Base-by-base conservation (phyloP, 2,329 filamentous ascomycete genomes). In the Byssoonygena ceratinophila region DNA sequence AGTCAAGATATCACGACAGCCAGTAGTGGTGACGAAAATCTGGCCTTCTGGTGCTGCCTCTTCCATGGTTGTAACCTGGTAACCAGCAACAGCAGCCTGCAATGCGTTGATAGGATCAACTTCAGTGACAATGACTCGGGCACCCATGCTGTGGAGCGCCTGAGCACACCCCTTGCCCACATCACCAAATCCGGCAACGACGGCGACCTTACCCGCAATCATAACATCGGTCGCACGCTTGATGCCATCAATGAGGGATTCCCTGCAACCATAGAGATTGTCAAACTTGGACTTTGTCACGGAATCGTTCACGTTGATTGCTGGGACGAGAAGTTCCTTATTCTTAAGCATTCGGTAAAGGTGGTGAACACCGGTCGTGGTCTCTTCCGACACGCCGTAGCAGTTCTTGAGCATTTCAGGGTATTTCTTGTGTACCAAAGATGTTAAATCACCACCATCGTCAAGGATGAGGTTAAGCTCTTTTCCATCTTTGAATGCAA, bases 231-330 rank as follows among this genome's bases (percentile, higher is more conserved):
- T 98, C 66, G 92, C 91, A 78, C 91, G 91, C 87, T 97, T 98
- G 84, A 98, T 97, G 73, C 92, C 92, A 74, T 98, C 92, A 68
- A 98, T 84, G 66, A 98, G 85, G 59, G 91, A 96, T 80, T 97
- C 92, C 72, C 89, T 85, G 88, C 92, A 97, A 70, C 92, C 91
- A 82, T 97, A 98, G 61, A 97, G 78, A 84, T 98, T 98, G 83
- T 97, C 92, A 73, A 98, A 98, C 83, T 98, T 98, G 77, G 89
- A 95, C 85, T 97, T 98, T 75, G 92, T 98, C 71, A 98, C 91
- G 55, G 86, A 90, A 83, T 98, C 91, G 79, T 98, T 97, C 81
- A 98, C 91, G 76, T 98, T 98, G 84, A 97, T 88, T 74, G 91
- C 81, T 63, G 92, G 92, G 62, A 95, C 87, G 59, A 95, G 84